Conservation (phyloP, 2,329 filamentous ascomycete genomes). For the Fusarium sterilihyphosum region DNA sequence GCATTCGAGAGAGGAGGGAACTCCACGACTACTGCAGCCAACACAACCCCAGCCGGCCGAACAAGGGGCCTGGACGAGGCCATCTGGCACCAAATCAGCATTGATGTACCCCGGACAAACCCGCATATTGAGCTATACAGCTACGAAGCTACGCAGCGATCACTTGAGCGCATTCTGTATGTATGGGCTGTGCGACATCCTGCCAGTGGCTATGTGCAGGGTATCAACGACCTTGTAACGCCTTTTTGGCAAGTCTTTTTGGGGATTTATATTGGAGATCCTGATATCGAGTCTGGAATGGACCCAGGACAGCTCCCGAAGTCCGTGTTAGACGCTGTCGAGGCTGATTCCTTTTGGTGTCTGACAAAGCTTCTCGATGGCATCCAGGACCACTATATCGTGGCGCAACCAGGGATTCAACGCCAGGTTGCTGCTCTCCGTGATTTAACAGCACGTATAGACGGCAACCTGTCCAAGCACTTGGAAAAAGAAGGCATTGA, state of each 20-base stretch:
- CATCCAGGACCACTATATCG: slow-evolving; percentile 99
- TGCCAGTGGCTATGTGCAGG: slow-evolving; percentile 96
- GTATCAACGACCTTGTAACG: slow-evolving; percentile 97
- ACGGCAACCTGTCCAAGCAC: slow-evolving; percentile 84
- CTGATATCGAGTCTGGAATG: slow-evolving; percentile 92
- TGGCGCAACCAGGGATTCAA: slow-evolving; percentile 96
- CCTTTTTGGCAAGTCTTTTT: slow-evolving; percentile 99
- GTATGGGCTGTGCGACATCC: slow-evolving; percentile 98
- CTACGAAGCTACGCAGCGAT: slow-evolving; percentile 95
- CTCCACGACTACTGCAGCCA: slow-evolving; percentile 56
- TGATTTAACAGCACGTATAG: slow-evolving; percentile 91
- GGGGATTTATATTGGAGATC: slow-evolving; percentile 92
- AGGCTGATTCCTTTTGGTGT: slow-evolving; percentile 99
- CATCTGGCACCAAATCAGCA: slow-evolving; percentile 99
- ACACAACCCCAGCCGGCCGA: slow-evolving; percentile 53
- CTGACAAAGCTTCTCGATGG: slow-evolving; percentile 97
- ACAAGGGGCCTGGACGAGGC: slow-evolving; percentile 85
- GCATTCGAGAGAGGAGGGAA: slow-evolving; percentile 73
- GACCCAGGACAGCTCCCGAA: slow-evolving; percentile 93
- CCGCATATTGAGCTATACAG: slow-evolving; percentile 95
- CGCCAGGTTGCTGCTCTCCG: slow-evolving; percentile 88
- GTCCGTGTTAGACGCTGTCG: slow-evolving; percentile 92
- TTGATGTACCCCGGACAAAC: slow-evolving; percentile 95
- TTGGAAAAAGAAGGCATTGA: slow-evolving; percentile 91
- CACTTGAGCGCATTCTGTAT: slow-evolving; percentile 93